Conservation (phyloP, 2,329 filamentous ascomycete genomes). For the Penicillium sp. region DNA sequence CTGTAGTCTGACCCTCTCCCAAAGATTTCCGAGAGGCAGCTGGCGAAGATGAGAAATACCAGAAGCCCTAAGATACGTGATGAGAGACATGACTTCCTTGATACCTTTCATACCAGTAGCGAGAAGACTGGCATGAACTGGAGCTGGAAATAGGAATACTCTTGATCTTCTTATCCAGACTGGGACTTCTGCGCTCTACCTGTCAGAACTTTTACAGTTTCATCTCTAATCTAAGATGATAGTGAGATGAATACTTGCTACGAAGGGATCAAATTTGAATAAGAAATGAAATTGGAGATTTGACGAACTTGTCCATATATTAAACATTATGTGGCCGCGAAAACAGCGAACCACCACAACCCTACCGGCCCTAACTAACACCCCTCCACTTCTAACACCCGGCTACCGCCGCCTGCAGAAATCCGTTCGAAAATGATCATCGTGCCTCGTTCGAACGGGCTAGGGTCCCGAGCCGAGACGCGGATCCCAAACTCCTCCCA, state of each 20-base stretch:
- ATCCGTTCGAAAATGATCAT: not conserved
- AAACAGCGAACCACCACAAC: not conserved
- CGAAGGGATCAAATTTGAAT: not conserved
- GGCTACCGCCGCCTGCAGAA: not conserved
- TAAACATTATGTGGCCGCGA: not conserved
- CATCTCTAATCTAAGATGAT: not conserved
- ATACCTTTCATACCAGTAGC: not conserved
- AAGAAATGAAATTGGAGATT: not conserved
- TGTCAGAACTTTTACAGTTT: not conserved
- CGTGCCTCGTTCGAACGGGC: not conserved
- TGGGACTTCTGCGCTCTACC: not conserved
- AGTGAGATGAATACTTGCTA: not conserved
- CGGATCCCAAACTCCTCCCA: not conserved
- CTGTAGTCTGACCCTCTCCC: too few species aligned
- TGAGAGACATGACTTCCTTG: too few species aligned
- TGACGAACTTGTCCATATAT: not conserved
- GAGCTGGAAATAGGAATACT: not conserved
- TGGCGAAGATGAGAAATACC: too few species aligned
- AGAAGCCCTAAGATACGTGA: too few species aligned
- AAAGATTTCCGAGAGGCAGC: too few species aligned
- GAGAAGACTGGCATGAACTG: conserved; percentile 13
- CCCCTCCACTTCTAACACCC: not conserved
- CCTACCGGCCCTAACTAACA: not conserved
- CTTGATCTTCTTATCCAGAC: not conserved
- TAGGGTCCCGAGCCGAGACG: not conserved